A percentile compares a stretch with the other conserved stretches of the same genome.
These are phyloP conservation scores for Mrakiaceae sp. DNA, from an alignment of 1,284 basidiomycete genomes.

Conservation along the genomic window DNA sequence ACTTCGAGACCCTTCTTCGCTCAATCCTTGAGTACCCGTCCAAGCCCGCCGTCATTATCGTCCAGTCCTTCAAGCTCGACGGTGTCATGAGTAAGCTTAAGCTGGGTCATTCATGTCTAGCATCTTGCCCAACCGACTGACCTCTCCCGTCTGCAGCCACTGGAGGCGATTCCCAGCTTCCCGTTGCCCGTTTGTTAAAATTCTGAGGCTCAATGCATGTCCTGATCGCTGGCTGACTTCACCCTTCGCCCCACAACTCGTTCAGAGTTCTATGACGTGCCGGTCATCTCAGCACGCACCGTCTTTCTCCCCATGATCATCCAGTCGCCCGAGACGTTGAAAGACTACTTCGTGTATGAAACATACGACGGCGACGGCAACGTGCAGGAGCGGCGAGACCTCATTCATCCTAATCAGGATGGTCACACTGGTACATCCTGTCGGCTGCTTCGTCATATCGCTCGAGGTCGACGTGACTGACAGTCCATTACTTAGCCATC, in stretches of 20 bases:
- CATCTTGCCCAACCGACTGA: too few relatives aligned
- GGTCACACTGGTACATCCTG: not conserved
- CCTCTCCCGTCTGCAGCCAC: too few relatives aligned
- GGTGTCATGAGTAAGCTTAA: conserved; percentile 23
- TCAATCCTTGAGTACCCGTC: conserved; percentile 31
- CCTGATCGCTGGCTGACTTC: too few relatives aligned
- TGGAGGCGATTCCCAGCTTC: too few relatives aligned
- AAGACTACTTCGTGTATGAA: not conserved
- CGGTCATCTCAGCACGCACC: not conserved
- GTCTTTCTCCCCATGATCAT: conserved; percentile 4
- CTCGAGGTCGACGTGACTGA: too few relatives aligned
- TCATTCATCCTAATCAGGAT: not conserved
- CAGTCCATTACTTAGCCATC: not conserved
- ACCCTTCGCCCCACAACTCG: too few relatives aligned
- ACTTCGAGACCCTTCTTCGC: conserved; percentile 35
- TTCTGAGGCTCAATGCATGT: too few relatives aligned
- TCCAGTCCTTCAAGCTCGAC: conserved; percentile 31
- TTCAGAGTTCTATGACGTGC: too few relatives aligned
- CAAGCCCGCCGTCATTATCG: conserved; percentile 32
- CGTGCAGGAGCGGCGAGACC: not conserved
- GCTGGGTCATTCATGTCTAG: too few relatives aligned
- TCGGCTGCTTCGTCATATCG: too few relatives aligned
- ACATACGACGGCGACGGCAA: too few relatives aligned
- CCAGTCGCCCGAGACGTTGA: not conserved
- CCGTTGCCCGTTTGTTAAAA: too few relatives aligned